Percentiles rank a stretch among this genome's conserved stretches.
Conservation (phyloP, 305 asterid genomes). For the Euphrasia arctica region DNA sequence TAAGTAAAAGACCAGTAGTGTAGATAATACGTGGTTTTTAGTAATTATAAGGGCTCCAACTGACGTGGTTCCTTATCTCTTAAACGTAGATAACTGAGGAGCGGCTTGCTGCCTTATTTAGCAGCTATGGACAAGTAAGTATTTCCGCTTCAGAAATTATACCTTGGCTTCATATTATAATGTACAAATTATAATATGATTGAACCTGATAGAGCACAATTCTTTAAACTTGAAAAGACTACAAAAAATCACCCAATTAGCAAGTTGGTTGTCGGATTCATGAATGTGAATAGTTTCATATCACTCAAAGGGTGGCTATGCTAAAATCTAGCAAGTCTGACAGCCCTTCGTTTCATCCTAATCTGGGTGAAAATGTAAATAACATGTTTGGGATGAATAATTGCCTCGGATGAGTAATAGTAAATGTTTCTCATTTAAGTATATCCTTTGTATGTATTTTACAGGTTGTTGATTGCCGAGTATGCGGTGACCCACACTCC, state of each 20-base stretch:
- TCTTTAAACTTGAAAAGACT: not conserved
- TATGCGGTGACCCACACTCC: not conserved
- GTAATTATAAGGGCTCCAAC: conserved; percentile 3
- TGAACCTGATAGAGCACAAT: conserved; percentile 1
- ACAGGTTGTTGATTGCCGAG: conserved; percentile 43
- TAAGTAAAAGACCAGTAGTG: conserved; percentile 1
- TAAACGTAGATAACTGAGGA: conserved; percentile 73
- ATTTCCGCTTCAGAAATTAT: conserved; percentile 10
- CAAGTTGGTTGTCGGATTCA: not conserved
- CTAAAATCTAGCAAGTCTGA: not conserved
- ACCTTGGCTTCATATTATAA: not conserved
- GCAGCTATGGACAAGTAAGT: conserved; percentile 86
- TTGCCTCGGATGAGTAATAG: not conserved
- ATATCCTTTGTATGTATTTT: conserved; percentile 20
- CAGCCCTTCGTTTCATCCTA: too few species aligned
- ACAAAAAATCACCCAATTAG: not conserved
- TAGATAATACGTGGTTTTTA: conserved; percentile 2
- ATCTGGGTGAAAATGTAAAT: too few species aligned
- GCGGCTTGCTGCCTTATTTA: conserved; percentile 32
- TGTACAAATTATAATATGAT: conserved; percentile 7
- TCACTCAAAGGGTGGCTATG: not conserved
- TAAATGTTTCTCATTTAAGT: not conserved
- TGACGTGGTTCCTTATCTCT: conserved; percentile 29
- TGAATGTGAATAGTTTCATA: not conserved
- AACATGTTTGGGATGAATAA: too few species aligned